phyloP scores from a whole-genome alignment of 352 stramenopile genomes.

The Phytophthora palmivora region DNA sequence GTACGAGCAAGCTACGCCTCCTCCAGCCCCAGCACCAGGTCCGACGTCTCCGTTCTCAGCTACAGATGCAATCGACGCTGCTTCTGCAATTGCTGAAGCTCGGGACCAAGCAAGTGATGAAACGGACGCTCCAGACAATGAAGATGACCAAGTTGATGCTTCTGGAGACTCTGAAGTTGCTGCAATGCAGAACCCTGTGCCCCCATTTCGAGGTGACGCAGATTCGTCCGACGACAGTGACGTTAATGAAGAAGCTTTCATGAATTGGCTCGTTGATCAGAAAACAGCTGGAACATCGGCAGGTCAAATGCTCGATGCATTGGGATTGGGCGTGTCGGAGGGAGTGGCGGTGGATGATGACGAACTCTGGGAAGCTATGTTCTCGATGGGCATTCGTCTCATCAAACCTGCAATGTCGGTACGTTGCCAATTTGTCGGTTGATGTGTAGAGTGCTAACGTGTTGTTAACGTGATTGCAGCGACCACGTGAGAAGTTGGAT shows the following conservation, averaged over 20 bases:
- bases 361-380: slow-evolving; percentile 86
- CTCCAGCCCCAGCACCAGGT: slow-evolving; percentile 18
- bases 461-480: slow-evolving; percentile 15
- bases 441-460: neutral
- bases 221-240: slow-evolving; percentile 44
- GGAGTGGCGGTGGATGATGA: slow-evolving; percentile 80
- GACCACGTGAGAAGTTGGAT: slow-evolving; percentile 58
- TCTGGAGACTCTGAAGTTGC: slow-evolving; percentile 1
- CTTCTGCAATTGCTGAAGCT: slow-evolving; percentile 17
- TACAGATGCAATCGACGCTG: slow-evolving; percentile 7
- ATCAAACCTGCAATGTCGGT: slow-evolving; percentile 73
- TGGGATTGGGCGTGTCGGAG: slow-evolving; percentile 84
- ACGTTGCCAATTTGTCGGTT: slow-evolving; percentile 13
- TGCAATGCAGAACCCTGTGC: slow-evolving; percentile 16
- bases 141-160: slow-evolving; percentile 26
- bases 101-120: slow-evolving; percentile 35
- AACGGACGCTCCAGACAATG: slow-evolving; percentile 29
- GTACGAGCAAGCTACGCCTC: slow-evolving; percentile 48
- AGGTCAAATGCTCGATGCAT: slow-evolving; percentile 76
- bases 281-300: slow-evolving; percentile 69
- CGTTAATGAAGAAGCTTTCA: slow-evolving; percentile 81
- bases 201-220: slow-evolving; percentile 25
- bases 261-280: slow-evolving; percentile 81
- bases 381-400: slow-evolving; percentile 86
- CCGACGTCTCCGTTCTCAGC: slow-evolving; percentile 15